Evolutionary conservation across 2,329 filamentous ascomycete genomes (phyloP).

Genomic region (Leptographium radiaticola): DNA sequence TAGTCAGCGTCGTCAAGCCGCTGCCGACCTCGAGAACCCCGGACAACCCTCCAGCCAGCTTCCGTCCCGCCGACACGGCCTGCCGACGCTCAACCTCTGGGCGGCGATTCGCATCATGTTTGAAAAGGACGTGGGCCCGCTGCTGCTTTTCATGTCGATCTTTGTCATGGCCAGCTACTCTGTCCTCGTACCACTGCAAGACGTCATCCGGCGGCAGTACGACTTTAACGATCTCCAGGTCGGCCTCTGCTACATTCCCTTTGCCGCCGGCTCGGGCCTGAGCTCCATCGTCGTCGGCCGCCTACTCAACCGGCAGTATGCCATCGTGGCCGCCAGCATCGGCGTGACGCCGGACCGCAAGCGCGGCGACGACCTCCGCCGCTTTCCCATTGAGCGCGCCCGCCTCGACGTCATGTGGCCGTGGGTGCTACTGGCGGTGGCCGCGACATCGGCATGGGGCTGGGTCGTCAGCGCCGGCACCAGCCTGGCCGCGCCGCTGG

Average conservation of each 20-base stretch:
- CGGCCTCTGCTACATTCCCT: slow-evolving; percentile 28
- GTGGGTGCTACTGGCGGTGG: slow-evolving; percentile 29
- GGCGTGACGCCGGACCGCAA: slow-evolving; percentile 35
- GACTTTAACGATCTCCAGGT: slow-evolving; percentile 24
- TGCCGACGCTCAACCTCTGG: slow-evolving; percentile 18
- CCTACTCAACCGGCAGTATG: slow-evolving; percentile 49
- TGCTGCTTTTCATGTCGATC: slow-evolving; percentile 22
- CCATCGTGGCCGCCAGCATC: slow-evolving; percentile 33
- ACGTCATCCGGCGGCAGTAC: slow-evolving; percentile 20
- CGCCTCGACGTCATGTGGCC: slow-evolving; percentile 21
- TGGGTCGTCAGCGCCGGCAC: slow-evolving; percentile 26
- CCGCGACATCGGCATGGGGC: slow-evolving; percentile 26
- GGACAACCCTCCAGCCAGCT: slow-evolving; percentile 2
- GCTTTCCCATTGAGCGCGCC: slow-evolving; percentile 24
- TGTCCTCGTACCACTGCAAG: slow-evolving; percentile 20
- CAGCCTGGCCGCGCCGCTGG: slow-evolving; percentile 25
- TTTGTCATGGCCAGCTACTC: slow-evolving; percentile 22
- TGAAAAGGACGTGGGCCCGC: slow-evolving; percentile 21
- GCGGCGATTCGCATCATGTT: slow-evolving; percentile 20
- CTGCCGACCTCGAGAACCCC: background rate
- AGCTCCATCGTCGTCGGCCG: slow-evolving; percentile 27
- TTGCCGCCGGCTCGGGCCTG: slow-evolving; percentile 22
- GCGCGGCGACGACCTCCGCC: slow-evolving; percentile 22
- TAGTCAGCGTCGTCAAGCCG: slow-evolving; percentile 1
- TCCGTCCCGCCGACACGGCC: slow-evolving; percentile 7